These are phyloP conservation scores for Haberlea rhodopensis DNA, from an alignment of 257 asterid species.

Conservation along the genomic window DNA sequence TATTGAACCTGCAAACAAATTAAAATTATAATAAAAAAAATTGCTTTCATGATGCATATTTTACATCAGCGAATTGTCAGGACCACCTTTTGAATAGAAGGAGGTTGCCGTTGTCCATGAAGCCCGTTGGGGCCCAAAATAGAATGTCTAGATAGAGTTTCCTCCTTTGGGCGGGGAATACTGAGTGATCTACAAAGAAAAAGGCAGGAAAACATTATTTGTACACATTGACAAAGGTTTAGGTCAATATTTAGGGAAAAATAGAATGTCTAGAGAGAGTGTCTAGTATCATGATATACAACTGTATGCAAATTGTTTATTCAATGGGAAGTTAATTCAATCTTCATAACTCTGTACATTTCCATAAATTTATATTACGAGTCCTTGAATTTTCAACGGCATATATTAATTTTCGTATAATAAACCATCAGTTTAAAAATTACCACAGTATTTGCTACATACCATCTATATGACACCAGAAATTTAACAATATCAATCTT, in stretches of 20 bases:
- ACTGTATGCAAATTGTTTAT: too few species aligned
- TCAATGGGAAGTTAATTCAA: too few species aligned
- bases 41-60: slow-evolving; percentile 15
- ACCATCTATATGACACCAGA: too few species aligned
- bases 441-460: too few species aligned
- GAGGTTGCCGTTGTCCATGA: slow-evolving; percentile 83
- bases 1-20: slow-evolving; percentile 65
- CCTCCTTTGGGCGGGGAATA: slow-evolving; percentile 74
- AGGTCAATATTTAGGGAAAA: slow-evolving; percentile 5
- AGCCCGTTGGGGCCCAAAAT: slow-evolving; percentile 94
- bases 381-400: too few species aligned
- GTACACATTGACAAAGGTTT: not conserved
- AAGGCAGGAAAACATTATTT: slow-evolving; percentile 1
- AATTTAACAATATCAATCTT: too few species aligned
- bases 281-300: not conserved
- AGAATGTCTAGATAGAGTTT: slow-evolving; percentile 88
- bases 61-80: slow-evolving; percentile 21
- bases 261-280: not conserved
- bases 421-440: too few species aligned
- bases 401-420: too few species aligned
- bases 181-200: slow-evolving; percentile 51
- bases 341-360: too few species aligned
- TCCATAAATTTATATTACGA: too few species aligned
- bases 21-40: slow-evolving; percentile 25
- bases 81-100: slow-evolving; percentile 61